These are phyloP conservation scores for Chytridium lagenaria DNA, from an alignment of 371 early-diverging fungal genomes.

Conservation along the genomic window DNA sequence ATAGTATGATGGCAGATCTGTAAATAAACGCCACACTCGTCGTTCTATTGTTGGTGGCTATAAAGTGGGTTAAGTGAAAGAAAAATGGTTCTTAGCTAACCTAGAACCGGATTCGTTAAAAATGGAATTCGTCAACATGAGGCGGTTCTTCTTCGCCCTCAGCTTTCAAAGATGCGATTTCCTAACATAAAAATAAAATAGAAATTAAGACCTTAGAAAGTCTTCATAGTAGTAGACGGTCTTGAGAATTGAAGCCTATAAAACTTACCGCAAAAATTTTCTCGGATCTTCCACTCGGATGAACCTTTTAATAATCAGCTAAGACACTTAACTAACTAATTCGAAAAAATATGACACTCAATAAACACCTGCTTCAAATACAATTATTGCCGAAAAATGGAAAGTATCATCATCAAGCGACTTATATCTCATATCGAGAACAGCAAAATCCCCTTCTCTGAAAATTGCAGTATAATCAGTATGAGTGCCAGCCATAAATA, in stretches of 20 bases:
- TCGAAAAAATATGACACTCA: background rate
- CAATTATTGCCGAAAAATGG: background rate
- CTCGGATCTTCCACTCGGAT: too few relatives aligned
- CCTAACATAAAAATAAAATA: background rate
- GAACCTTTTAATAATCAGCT: too few relatives aligned
- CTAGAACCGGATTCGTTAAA: conserved; percentile 18
- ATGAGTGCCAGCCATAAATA: too few relatives aligned
- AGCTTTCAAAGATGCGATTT: conserved; percentile 6
- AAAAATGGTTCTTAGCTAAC: background rate
- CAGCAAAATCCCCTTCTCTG: background rate
- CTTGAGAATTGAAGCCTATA: background rate
- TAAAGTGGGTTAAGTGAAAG: background rate
- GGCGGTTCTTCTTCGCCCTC: conserved; percentile 11
- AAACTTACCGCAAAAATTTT: background rate
- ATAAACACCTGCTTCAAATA: background rate
- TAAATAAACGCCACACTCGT: conserved; percentile 14
- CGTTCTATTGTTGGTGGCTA: conserved; percentile 6
- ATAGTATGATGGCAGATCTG: conserved; percentile 4
- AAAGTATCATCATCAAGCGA: conserved; percentile 19
- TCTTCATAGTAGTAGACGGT: background rate
- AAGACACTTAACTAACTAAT: too few relatives aligned
- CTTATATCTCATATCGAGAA: conserved; percentile 17
- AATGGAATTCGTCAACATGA: conserved; percentile 4
- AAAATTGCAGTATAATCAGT: background rate
- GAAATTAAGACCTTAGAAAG: too few relatives aligned